phyloP scores from a whole-genome alignment of 805 yeast species.

The Kuraishia borneana region DNA sequence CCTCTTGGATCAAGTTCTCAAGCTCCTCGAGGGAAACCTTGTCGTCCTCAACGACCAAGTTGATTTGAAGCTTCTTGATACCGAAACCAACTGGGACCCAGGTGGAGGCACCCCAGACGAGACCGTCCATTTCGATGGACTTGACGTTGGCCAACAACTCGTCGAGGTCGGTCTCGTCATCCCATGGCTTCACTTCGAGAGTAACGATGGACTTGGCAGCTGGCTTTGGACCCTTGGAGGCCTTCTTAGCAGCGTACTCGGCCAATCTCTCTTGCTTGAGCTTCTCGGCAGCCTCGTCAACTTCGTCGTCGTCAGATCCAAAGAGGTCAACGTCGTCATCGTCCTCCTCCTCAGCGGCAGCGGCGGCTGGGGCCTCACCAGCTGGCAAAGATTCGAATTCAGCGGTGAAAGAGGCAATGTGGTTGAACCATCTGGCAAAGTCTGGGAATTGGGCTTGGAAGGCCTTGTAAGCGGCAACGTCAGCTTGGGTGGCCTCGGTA shows the following conservation, averaged over 20 bases:
- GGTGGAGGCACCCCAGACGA: constrained; percentile 96
- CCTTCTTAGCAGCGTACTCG: constrained; percentile 96
- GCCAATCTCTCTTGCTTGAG: constrained; percentile 96
- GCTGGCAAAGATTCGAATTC: constrained; percentile 80
- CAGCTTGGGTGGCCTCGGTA: constrained; percentile 89
- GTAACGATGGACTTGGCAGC: constrained; percentile 98
- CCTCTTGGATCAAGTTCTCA: constrained; percentile 69
- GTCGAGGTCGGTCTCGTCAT: constrained; percentile 95
- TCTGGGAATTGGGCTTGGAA: constrained; percentile 87
- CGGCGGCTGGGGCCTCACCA: constrained; percentile 51
- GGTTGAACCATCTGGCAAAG: constrained; percentile 98
- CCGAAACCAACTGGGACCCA: constrained; percentile 98
- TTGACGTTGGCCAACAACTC: constrained; percentile 80
- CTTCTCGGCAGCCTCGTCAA: constrained; percentile 94
- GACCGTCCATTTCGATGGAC: constrained; percentile 82
- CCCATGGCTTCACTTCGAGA: constrained; percentile 99
- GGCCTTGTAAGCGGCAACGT: constrained; percentile 88
- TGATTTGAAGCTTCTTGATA: constrained; percentile 97
- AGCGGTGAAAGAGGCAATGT: constrained; percentile 86
- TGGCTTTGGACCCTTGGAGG: constrained; percentile 93
- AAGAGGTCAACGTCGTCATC: constrained; percentile 90
- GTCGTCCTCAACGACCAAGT: constrained; percentile 96
- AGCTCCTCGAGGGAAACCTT: constrained; percentile 89
- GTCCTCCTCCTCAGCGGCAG: constrained; percentile 48
- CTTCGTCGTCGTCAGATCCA: constrained; percentile 91